Evolutionary conservation across 2,329 filamentous ascomycete species (phyloP).

Genomic region (Coniochaeta sp.): DNA sequence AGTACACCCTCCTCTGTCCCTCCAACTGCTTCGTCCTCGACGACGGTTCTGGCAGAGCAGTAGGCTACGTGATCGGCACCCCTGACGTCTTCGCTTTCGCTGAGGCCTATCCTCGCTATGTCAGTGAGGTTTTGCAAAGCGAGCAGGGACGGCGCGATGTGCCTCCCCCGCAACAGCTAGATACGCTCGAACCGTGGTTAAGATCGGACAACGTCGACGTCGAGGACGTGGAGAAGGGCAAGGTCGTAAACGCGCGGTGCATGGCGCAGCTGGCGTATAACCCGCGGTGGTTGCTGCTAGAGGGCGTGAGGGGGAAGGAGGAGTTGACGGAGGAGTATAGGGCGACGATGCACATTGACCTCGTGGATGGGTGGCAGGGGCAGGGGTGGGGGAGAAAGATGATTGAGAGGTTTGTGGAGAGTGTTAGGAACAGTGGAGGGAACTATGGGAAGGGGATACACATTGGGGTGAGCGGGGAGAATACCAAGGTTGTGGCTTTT

Average conservation of each 20-base stretch:
- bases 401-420: constrained; percentile 33
- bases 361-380: constrained; percentile 33
- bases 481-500: constrained; percentile 38
- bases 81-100: constrained; percentile 34
- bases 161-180: constrained; percentile 18
- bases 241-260: constrained; percentile 22
- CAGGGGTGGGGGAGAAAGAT: constrained; percentile 36
- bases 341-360: constrained; percentile 43
- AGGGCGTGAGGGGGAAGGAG: constrained; percentile 24
- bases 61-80: constrained; percentile 43
- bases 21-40: constrained; percentile 40
- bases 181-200: constrained; percentile 23
- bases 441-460: constrained; percentile 31
- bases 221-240: neutral
- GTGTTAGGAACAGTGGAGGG: constrained; percentile 19
- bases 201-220: constrained; percentile 12
- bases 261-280: constrained; percentile 36
- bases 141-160: constrained; percentile 15
- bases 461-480: constrained; percentile 38
- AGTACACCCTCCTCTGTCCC: constrained; percentile 39
- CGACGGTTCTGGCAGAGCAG: constrained; percentile 33
- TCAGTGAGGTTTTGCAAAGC: constrained; percentile 23
- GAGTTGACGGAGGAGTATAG: constrained; percentile 25
- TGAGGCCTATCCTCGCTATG: constrained; percentile 30
- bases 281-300: constrained; percentile 30